Evolutionary conservation across 208 protist species (phyloP).

Genomic region (Leptomonas pyrrhocoris): DNA sequence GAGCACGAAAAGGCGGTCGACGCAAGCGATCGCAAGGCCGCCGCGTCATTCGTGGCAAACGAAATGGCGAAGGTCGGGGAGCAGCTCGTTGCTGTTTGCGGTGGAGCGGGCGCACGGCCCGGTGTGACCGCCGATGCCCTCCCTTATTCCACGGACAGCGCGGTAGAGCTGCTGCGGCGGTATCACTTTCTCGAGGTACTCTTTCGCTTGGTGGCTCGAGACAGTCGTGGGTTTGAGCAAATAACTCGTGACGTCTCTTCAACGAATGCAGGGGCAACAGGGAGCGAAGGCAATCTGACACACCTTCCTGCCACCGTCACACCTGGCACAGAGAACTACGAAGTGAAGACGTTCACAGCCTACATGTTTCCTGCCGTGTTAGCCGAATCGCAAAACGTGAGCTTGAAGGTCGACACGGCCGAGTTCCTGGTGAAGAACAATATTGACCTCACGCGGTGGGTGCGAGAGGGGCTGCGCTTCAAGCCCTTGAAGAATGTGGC

Average conservation of each 20-base stretch:
- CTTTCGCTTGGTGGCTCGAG: neutral
- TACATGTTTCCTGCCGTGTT: conserved; percentile 53
- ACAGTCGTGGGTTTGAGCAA: conserved; percentile 2
- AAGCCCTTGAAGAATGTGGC: conserved; percentile 31
- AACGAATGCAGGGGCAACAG: neutral
- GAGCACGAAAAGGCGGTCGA: neutral
- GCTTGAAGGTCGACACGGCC: conserved; percentile 48
- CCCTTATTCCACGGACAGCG: neutral
- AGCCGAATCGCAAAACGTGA: conserved; percentile 23
- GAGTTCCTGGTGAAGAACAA: conserved; percentile 67
- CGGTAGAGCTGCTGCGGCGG: conserved; percentile 12
- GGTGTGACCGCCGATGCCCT: neutral
- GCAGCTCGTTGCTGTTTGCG: neutral
- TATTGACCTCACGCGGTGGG: conserved; percentile 71
- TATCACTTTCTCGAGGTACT: conserved; percentile 29
- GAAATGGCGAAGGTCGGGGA: neutral
- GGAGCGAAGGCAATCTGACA: neutral
- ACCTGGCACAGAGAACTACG: conserved; percentile 4
- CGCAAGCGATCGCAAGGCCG: neutral
- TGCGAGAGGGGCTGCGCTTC: conserved; percentile 55
- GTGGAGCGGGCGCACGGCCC: neutral
- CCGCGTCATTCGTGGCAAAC: neutral
- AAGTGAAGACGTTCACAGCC: conserved; percentile 51
- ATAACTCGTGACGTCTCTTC: neutral
- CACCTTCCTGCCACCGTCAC: neutral